Evolutionary conservation across 805 yeast species (phyloP).

Genomic region (Debaryomyces prosopidis): DNA sequence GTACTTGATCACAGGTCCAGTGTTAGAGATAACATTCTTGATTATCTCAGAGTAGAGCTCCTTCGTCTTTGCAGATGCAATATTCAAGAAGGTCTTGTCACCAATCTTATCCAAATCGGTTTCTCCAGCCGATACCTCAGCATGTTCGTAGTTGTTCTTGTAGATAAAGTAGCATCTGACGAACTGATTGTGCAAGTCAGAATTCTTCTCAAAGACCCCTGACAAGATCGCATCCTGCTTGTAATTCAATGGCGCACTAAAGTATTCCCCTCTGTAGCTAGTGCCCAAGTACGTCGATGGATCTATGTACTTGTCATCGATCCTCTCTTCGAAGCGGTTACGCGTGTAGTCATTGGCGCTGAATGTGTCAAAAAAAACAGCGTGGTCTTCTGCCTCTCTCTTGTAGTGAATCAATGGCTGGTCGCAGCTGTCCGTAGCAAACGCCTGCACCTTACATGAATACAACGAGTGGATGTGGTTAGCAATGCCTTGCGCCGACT

Average conservation of each 20-base stretch:
- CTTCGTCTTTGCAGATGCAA: slow-evolving; percentile 80
- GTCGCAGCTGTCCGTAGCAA: slow-evolving; percentile 20
- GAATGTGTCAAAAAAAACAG: slow-evolving; percentile 84
- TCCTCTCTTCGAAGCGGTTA: slow-evolving; percentile 63
- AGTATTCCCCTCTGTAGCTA: slow-evolving; percentile 72
- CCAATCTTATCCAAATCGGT: slow-evolving; percentile 67
- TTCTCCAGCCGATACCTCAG: slow-evolving; percentile 27
- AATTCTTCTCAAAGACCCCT: slow-evolving; percentile 36
- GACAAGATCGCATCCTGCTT: slow-evolving; percentile 45
- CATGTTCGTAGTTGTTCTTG: slow-evolving; percentile 48
- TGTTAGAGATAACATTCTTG: slow-evolving; percentile 63
- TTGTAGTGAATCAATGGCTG: slow-evolving; percentile 73
- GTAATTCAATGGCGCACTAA: slow-evolving; percentile 62
- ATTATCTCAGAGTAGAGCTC: slow-evolving; percentile 72
- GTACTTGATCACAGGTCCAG: slow-evolving; percentile 92
- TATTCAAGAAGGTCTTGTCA: slow-evolving; percentile 74
- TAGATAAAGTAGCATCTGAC: slow-evolving; percentile 82
- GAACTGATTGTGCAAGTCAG: slow-evolving; percentile 43
- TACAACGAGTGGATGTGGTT: slow-evolving; percentile 85
- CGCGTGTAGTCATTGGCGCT: slow-evolving; percentile 44
- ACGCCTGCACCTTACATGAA: slow-evolving; percentile 91
- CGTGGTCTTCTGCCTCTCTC: slow-evolving; percentile 80
- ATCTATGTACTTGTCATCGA: slow-evolving; percentile 82
- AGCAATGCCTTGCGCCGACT: slow-evolving; percentile 76
- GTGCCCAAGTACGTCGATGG: slow-evolving; percentile 39